Evolutionary conservation across 768 basidiomycete genomes (phyloP).

Genomic region (Pleurotus tuber-regium): DNA sequence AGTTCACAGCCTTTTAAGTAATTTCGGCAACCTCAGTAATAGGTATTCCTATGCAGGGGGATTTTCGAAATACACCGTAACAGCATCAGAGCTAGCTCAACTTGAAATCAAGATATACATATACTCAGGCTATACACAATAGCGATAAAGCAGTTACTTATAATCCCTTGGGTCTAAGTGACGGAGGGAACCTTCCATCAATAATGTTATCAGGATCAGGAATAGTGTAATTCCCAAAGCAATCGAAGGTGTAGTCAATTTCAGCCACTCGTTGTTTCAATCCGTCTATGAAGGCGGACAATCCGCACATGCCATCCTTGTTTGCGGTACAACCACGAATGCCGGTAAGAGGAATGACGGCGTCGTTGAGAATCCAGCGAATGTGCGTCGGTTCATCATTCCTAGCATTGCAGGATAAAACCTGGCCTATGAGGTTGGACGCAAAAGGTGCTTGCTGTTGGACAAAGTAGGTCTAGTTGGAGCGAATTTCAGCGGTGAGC

Average conservation of each 20-base stretch:
- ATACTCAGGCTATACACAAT: too few relatives aligned
- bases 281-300: constrained; percentile 55
- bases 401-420: constrained; percentile 33
- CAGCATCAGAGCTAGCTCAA: too few relatives aligned
- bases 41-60: too few relatives aligned
- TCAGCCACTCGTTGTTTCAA: constrained; percentile 54
- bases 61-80: too few relatives aligned
- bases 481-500: constrained; percentile 31
- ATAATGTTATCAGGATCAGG: constrained; percentile 37
- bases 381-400: constrained; percentile 40
- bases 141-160: too few relatives aligned
- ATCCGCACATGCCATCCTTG: constrained; percentile 59
- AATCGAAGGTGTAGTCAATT: constrained; percentile 65
- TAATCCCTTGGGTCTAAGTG: background rate
- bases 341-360: constrained; percentile 63
- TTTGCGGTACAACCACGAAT: constrained; percentile 57
- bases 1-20: too few relatives aligned
- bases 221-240: constrained; percentile 48
- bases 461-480: constrained; percentile 34
- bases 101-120: too few relatives aligned
- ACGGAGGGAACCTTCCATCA: constrained; percentile 30
- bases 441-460: constrained; percentile 33
- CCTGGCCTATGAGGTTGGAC: constrained; percentile 44
- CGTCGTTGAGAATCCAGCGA: constrained; percentile 74
- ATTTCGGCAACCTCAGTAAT: too few relatives aligned